Percentiles rank a stretch among this genome's conserved stretches.
These are phyloP conservation scores for Phlyctochytrium planicorne DNA, from an alignment of 192 early-diverging fungal species.

Conservation along the genomic window DNA sequence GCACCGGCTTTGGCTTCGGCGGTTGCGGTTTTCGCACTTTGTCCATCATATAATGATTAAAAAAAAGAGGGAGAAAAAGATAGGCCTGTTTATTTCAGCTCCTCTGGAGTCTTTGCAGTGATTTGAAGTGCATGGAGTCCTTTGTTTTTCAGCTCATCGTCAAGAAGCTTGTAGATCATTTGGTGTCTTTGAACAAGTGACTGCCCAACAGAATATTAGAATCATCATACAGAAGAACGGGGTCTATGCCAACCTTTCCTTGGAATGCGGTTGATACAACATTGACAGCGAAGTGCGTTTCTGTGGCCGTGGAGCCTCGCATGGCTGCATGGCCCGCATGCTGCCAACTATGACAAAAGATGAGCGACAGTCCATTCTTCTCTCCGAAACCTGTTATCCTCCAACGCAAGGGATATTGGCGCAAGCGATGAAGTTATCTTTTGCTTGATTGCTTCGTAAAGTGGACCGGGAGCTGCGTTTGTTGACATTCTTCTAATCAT, in stretches of 20 bases:
- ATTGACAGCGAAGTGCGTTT: constrained; percentile 78
- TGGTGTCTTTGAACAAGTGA: constrained; percentile 32
- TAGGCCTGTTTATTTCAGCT: no score
- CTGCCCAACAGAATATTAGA: background rate
- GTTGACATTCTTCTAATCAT: no score
- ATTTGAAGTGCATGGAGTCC: constrained; percentile 76
- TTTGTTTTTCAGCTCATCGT: constrained; percentile 59
- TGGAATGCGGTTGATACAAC: constrained; percentile 69
- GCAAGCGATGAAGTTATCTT: constrained; percentile 46
- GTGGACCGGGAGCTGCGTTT: no score
- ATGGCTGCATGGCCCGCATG: constrained; percentile 83
- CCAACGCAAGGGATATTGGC: constrained; percentile 63
- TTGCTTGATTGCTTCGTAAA: constrained; percentile 9
- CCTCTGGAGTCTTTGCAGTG: constrained; percentile 73
- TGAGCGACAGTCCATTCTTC: background rate
- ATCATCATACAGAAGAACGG: no score
- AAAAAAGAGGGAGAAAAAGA: no score
- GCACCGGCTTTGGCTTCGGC: constrained; percentile 27
- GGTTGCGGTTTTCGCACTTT: background rate
- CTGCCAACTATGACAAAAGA: background rate
- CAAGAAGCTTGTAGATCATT: constrained; percentile 67
- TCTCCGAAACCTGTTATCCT: constrained; percentile 68
- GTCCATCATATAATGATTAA: no score
- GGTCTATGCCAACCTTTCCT: constrained; percentile 30
- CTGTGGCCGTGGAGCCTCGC: constrained; percentile 62